Evolutionary conservation across 148 eudicot genomes (phyloP).

Genomic region (Silene uniflora): DNA sequence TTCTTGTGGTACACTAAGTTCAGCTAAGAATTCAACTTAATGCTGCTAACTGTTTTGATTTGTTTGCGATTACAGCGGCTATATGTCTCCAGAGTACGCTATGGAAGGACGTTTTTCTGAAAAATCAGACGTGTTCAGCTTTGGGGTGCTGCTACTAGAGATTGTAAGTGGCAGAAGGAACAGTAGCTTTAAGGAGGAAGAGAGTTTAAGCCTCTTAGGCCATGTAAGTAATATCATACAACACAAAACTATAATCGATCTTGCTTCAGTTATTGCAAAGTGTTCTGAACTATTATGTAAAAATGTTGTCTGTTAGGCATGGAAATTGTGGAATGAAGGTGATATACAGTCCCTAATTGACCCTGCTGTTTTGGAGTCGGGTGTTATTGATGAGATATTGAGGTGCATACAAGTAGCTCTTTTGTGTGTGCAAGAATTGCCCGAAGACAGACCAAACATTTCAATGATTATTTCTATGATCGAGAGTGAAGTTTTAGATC

Average conservation of each 20-base stretch:
- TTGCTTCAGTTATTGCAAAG: not conserved
- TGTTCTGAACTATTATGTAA: not conserved
- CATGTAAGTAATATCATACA: constrained; percentile 19
- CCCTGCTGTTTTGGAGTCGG: not conserved
- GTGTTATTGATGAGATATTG: not conserved
- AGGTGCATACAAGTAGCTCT: not conserved
- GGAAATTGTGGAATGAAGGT: constrained; percentile 30
- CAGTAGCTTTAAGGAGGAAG: constrained; percentile 20
- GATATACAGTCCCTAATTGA: constrained; percentile 7
- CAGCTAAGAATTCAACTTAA: not conserved
- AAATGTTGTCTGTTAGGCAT: constrained; percentile 16
- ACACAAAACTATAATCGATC: not conserved
- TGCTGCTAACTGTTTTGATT: not conserved
- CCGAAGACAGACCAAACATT: not conserved
- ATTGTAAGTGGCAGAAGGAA: constrained; percentile 36
- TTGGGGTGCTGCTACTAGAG: constrained; percentile 39
- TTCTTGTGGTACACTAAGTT: no score
- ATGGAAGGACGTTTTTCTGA: constrained; percentile 36
- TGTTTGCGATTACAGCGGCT: constrained; percentile 25
- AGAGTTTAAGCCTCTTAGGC: constrained; percentile 17
- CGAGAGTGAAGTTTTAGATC: not conserved
- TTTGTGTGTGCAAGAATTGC: not conserved
- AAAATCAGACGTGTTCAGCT: constrained; percentile 36
- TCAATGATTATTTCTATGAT: not conserved
- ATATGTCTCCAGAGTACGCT: constrained; percentile 36